Base-by-base conservation (phyloP, 2,329 filamentous ascomycete genomes). In the Penicillium sp. region DNA sequence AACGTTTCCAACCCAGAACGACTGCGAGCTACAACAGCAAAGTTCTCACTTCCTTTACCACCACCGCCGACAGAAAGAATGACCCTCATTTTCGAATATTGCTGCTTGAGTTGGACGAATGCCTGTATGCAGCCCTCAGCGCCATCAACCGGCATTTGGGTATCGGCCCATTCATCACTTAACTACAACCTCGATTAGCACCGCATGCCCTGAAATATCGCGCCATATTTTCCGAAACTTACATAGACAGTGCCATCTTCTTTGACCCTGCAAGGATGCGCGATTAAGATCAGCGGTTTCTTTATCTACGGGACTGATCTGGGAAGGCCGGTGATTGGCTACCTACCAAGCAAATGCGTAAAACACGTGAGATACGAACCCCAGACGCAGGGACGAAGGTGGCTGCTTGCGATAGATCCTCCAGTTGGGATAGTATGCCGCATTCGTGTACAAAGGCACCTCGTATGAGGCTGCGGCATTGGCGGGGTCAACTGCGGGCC, bases 371-470 rank as follows among this genome's bases (percentile, higher is more conserved):
- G 87, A 91, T 64, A 93, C 85, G 64, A 87, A 89, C 59, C 83
- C 83, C 69, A 90, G 84, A 68, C 89, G 88, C 65, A 93, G 76
- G 50, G 84, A 84, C 1, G 84, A 88, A 0, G 89, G 89, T 15
- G 87, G 87, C 63, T 89, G 84, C 58, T 86, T 82, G 51, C 81
- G 79, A 72, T 91, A 90, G 60, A 90, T 83, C 53, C 85, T 79
- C 75, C 84, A 85, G 72, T 90, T 93, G n/a, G 88, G 88, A 70
- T 90, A 94, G 74, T 93, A 94, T 16, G 90, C 87, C 21, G 86
- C 89, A 70, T 94, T 94, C 65, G 82, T 64, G 61, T 69, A 75
- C 44, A 74, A 65, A 10, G 72, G 69, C 21, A 74, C 68, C 36
- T 74, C 68, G 41, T 69, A 67, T 6, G 68, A 65, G 49, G 43